Base-by-base conservation (phyloP, 2,329 filamentous ascomycete genomes). In the Nothophaeocryptopus gaeumannii region DNA sequence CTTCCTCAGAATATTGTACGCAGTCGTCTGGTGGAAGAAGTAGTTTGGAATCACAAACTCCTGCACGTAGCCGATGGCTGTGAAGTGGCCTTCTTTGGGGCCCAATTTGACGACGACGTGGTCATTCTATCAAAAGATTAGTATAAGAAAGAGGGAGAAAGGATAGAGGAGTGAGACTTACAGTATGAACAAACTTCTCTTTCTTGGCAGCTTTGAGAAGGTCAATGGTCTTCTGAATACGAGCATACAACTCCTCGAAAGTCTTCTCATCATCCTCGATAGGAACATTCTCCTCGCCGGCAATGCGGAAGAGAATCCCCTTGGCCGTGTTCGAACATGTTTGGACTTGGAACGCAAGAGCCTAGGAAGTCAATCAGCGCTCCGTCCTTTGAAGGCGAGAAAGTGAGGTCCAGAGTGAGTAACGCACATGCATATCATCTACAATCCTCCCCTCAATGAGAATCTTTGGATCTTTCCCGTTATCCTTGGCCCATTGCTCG, bases 11-110 rank as follows among this genome's bases (percentile, higher is more conserved):
- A 87, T 80, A 15, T 67, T 72, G 69, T 87, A 87, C 8, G 79
- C 73, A 10, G 75, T 82, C 2, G 67, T 74, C 11, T 80, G 56
- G 63, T 87, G 84, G 68, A 87, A 88, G 70, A 75, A 84, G 58
- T 85, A 63, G 61, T 86, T 84, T 15, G 83, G 82, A 37, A 82
- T 47, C 3, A 68, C 73, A 64, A 76, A 81, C 2, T 68, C 67
- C 35, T 67, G 61, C 15, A 79, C 61, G 61, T 80, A 85, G 2
- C 70, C 66, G 47, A 69, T 56, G 0, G 67, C 74, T 2, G 70
- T 70, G 47, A 77, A 73, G 49, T 70, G 71, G 5, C 62, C 39
- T 41, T 76, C 68, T 3, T 59, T 53, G 8, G 45, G 45, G 8
- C 61, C 57, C 1, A 63, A 58, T 38, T 67, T 62, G 32, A 78